Evolutionary conservation across 2,329 filamentous ascomycete genomes (phyloP).

Genomic region (Xylariaceae sp.): DNA sequence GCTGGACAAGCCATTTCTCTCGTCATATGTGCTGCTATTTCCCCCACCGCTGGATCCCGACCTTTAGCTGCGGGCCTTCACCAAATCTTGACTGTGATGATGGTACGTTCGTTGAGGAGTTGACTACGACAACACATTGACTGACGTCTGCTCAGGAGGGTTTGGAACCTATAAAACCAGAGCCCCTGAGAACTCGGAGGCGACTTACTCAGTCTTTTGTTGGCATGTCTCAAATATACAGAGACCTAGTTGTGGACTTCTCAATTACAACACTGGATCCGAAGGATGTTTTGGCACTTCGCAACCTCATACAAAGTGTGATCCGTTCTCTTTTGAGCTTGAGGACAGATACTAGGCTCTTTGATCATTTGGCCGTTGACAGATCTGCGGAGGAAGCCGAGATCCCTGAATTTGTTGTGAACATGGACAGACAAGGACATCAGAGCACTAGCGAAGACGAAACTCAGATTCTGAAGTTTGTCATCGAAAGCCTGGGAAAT

Average conservation of each 20-base stretch:
- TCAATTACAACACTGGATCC: constrained; percentile 53
- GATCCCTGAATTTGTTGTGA: constrained; percentile 32
- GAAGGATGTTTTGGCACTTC: constrained; percentile 46
- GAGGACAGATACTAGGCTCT: constrained; percentile 47
- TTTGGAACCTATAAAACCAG: constrained; percentile 36
- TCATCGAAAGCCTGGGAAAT: constrained; percentile 37
- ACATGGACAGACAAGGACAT: constrained; percentile 30
- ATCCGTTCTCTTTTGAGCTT: constrained; percentile 53
- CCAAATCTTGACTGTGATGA: constrained; percentile 46
- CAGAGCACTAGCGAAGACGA: constrained; percentile 21
- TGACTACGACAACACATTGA: constrained; percentile 11
- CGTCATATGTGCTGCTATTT: constrained; percentile 45
- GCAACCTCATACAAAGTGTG: constrained; percentile 55
- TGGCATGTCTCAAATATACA: constrained; percentile 52
- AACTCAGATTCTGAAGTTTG: constrained; percentile 21
- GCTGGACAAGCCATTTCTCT: constrained; percentile 54
- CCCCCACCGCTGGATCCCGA: constrained; percentile 55
- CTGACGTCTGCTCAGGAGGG: constrained; percentile 30
- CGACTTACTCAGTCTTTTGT: constrained; percentile 52
- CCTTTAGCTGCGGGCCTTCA: constrained; percentile 48
- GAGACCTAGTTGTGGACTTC: constrained; percentile 57
- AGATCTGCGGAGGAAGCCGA: background rate
- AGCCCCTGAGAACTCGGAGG: constrained; percentile 37
- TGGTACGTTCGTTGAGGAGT: constrained; percentile 30
- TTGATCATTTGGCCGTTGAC: constrained; percentile 30